Base-by-base conservation (phyloP, 2,329 filamentous ascomycete genomes). In the Sclerotinia nivalis region DNA sequence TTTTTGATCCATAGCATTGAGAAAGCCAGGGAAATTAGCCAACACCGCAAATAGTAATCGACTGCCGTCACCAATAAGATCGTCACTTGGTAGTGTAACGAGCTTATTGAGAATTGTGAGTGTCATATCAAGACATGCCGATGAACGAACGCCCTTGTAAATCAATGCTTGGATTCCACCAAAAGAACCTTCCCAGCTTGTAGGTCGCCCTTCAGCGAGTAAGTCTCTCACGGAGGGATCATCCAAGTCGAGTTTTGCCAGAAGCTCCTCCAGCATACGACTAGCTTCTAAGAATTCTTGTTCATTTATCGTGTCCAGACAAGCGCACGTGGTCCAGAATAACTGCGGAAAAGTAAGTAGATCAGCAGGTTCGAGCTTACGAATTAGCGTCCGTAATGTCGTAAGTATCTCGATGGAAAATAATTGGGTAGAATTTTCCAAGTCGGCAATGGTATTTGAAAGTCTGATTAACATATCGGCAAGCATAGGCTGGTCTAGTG, bases 361-460 rank as follows among this genome's bases (percentile, higher is more conserved):
- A 78, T 94, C 91, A 50, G 91, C 87, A 0, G 91, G 85, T 28
- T 94, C 90, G 40, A 98, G 83, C 69, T 95, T 96, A 74, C 89
- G 87, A 70, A 99, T 97, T 58, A 99, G 91, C 0, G 93, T 93
- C 77, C 96, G 94, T 66, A 99, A 80, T 0, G 96, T 99, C 0
- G 94, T 97, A 67, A 99, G 81, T 70, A 99, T 98, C 78, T 99
- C 96, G 90, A 98, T 95, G 0, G 96, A 96, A 77, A 99, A 99
- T 0, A 93, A 95, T 77, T 97, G 93, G 68, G 97, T 97, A 80
- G 98, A 95, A 0, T 89, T 87, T 76, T 97, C 93, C 75, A 97
- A 93, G 73, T 98, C 95, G 0, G 96, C 94, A 76, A 99, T 96
- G 0, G 96, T 99, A 79, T 98, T 99, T 1, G 95, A 98, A 45